Conservation (phyloP, 176 grass and related monocot genomes). For the Oryza australiensis region DNA sequence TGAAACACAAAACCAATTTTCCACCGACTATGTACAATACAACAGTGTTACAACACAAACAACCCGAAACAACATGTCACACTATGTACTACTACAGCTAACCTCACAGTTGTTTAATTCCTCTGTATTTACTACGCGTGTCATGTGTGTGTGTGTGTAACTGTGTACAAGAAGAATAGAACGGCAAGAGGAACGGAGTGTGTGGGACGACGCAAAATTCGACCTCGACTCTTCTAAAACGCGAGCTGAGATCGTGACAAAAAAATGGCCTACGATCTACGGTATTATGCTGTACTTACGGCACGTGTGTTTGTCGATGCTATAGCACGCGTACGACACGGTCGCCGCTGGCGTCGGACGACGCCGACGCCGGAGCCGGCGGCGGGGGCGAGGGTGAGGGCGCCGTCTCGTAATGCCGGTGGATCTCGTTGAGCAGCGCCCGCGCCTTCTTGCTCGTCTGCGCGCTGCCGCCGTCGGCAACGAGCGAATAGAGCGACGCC, state of each 20-base stretch:
- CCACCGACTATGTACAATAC: background rate
- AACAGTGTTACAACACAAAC: background rate
- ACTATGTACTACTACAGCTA: background rate
- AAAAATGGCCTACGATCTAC: background rate
- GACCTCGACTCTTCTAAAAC: conserved; percentile 72
- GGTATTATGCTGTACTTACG: conserved; percentile 11
- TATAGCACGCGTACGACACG: conserved; percentile 54
- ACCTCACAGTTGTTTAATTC: background rate
- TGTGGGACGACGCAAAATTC: conserved; percentile 5
- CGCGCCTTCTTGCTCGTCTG: conserved; percentile 57
- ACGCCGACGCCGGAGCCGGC: background rate
- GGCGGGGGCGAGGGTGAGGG: conserved; percentile 1
- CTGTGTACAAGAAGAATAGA: background rate
- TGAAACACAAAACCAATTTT: background rate
- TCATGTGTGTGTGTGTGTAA: background rate
- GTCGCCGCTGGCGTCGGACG: conserved; percentile 35
- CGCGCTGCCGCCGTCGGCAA: conserved; percentile 62
- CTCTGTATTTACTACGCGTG: background rate
- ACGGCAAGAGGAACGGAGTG: background rate
- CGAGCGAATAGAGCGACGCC: conserved; percentile 54
- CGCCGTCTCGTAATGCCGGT: conserved; percentile 42
- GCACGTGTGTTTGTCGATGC: background rate
- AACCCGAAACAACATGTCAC: background rate
- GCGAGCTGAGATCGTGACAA: conserved; percentile 52
- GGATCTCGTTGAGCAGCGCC: conserved; percentile 71